Evolutionary conservation across 2,329 filamentous ascomycete genomes (phyloP).

Genomic region (Aspergillus tubingensis): DNA sequence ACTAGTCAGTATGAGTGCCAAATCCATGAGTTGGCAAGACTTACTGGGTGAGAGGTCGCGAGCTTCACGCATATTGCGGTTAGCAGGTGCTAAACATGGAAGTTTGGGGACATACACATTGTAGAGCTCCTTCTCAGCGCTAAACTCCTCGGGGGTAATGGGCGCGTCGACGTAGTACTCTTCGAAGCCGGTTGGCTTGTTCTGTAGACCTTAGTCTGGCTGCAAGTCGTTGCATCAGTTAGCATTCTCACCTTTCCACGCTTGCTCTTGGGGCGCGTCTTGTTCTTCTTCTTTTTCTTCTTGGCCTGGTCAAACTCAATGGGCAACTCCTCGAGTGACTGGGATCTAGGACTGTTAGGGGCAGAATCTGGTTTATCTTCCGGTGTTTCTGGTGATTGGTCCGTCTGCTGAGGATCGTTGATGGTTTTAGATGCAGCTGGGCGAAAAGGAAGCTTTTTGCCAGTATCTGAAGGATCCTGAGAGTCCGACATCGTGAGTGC

Average conservation of each 20-base stretch:
- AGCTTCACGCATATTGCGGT: conserved; percentile 19
- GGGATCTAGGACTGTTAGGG: not conserved
- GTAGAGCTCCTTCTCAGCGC: conserved; percentile 71
- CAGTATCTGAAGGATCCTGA: too few species aligned
- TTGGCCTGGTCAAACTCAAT: conserved; percentile 12
- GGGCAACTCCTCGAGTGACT: not conserved
- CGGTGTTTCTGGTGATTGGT: not conserved
- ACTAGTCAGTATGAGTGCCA: conserved; percentile 15
- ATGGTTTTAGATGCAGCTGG: not conserved
- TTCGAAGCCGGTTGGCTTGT: conserved; percentile 69
- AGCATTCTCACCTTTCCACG: conserved; percentile 31
- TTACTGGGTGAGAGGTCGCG: conserved; percentile 61
- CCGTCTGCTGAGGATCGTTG: not conserved
- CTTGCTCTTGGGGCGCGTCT: conserved; percentile 42
- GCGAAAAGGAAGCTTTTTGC: too few species aligned
- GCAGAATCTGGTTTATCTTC: not conserved
- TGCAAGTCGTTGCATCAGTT: not conserved
- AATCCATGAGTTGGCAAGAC: conserved; percentile 12
- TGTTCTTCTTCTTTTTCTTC: conserved; percentile 41
- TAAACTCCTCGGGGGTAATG: conserved; percentile 68
- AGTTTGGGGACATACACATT: conserved; percentile 51
- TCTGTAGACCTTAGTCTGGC: conserved; percentile 28
- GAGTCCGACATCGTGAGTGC: too few species aligned
- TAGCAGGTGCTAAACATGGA: conserved; percentile 1
- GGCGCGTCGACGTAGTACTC: conserved; percentile 80